Conservation (phyloP, 148 eudicot genomes). For the Nepenthes gracilis region DNA sequence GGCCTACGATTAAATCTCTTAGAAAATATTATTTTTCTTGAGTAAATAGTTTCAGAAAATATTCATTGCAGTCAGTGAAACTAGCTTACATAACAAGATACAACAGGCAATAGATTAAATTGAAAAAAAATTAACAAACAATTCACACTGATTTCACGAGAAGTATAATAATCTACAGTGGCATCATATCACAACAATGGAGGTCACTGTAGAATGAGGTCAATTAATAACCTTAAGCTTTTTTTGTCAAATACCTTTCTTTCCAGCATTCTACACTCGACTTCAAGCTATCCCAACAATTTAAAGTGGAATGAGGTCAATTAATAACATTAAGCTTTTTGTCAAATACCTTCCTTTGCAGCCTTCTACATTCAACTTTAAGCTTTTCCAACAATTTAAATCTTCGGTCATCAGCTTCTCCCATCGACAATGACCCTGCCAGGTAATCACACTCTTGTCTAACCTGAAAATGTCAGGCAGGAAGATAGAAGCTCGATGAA, state of each 20-base stretch:
- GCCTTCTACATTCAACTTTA: conserved; percentile 38
- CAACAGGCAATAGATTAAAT: too few species aligned
- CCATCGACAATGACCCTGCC: conserved; percentile 35
- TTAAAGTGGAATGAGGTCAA: background rate
- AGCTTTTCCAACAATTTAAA: conserved; percentile 33
- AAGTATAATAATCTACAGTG: background rate
- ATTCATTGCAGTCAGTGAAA: too few species aligned
- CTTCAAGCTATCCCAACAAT: background rate
- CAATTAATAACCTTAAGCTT: background rate
- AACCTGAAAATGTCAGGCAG: conserved; percentile 37
- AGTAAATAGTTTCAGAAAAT: too few species aligned
- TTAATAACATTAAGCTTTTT: background rate
- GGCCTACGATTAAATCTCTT: background rate
- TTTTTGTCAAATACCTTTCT: too few species aligned
- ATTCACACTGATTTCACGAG: background rate
- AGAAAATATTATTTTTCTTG: too few species aligned
- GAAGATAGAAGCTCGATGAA: background rate
- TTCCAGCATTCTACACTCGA: too few species aligned
- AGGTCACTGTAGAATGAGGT: background rate
- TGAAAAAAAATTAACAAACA: too few species aligned
- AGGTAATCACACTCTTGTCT: conserved; percentile 53
- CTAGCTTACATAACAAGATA: too few species aligned
- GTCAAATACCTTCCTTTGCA: conserved; percentile 39
- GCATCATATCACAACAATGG: background rate
- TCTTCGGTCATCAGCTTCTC: conserved; percentile 35